These are phyloP conservation scores for Prosopis cineraria DNA, from an alignment of 306 rosid species.

Conservation along the genomic window DNA sequence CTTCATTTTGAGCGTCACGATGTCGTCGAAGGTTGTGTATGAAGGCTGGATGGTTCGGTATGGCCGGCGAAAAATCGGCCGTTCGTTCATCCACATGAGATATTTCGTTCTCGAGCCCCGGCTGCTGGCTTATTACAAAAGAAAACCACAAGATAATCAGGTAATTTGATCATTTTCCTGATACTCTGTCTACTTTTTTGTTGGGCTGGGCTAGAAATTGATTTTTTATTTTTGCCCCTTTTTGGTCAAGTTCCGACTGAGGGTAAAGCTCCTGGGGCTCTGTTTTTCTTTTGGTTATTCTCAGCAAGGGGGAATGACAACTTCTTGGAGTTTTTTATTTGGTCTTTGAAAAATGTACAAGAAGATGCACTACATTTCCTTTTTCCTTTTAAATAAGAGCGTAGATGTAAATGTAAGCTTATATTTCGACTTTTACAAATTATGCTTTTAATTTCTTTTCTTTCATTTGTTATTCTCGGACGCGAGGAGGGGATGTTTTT, in stretches of 20 bases:
- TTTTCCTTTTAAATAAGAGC: neutral
- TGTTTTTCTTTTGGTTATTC: neutral
- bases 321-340: neutral
- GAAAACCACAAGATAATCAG: slow-evolving; percentile 95
- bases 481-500: neutral
- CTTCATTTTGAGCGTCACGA: slow-evolving; percentile 37
- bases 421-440: slow-evolving; percentile 12
- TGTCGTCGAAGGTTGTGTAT: slow-evolving; percentile 92
- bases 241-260: slow-evolving; percentile 11
- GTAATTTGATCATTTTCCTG: slow-evolving; percentile 36
- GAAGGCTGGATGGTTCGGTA: slow-evolving; percentile 99
- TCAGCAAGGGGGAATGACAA: slow-evolving; percentile 6
- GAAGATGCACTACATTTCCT: neutral
- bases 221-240: neutral
- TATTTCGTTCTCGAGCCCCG: slow-evolving; percentile 95
- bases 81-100: slow-evolving; percentile 97
- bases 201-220: neutral
- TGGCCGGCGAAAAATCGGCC: slow-evolving; percentile 94
- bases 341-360: neutral
- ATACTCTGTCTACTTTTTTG: neutral
- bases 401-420: neutral
- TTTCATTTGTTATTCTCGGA: slow-evolving; percentile 17
- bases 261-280: slow-evolving; percentile 13
- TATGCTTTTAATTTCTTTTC: slow-evolving; percentile 30
- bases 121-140: slow-evolving; percentile 90